Evolutionary conservation across 2,329 filamentous ascomycete species (phyloP).

Genomic region (Madurella mycetomatis): DNA sequence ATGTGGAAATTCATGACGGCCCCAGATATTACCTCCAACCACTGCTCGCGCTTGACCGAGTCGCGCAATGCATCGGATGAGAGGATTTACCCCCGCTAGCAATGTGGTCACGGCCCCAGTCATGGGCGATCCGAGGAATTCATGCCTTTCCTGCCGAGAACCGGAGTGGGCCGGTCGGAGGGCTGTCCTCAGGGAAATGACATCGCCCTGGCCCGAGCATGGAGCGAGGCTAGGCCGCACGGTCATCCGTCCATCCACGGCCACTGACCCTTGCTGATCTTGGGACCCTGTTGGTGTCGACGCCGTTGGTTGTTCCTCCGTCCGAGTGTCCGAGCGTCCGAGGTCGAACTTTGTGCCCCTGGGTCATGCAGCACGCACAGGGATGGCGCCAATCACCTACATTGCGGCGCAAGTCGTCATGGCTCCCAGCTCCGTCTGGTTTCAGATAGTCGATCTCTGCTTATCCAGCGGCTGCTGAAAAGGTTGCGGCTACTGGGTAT

Average conservation of each 20-base stretch:
- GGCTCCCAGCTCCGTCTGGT: constrained; percentile 1
- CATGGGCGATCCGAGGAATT: constrained; percentile 4
- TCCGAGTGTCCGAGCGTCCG: constrained; percentile 14
- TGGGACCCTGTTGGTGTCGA: not conserved
- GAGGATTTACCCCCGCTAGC: no score
- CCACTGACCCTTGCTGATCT: constrained; percentile 1
- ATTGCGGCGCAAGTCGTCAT: not conserved
- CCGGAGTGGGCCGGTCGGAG: constrained; percentile 3
- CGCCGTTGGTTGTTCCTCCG: not conserved
- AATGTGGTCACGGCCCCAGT: not conserved
- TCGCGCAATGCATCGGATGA: not conserved
- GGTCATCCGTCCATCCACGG: not conserved
- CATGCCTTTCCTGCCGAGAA: constrained; percentile 9
- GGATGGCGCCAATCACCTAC: constrained; percentile 6
- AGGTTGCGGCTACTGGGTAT: not conserved
- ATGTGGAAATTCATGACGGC: no score
- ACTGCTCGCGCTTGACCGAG: no score
- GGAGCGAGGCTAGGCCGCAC: not conserved
- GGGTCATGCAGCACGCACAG: constrained; percentile 1
- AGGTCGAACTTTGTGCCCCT: constrained; percentile 4
- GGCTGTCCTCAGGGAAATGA: not conserved
- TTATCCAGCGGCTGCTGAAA: not conserved
- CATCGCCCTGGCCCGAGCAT: not conserved
- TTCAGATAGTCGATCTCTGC: constrained; percentile 18
- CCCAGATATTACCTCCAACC: no score